Evolutionary conservation across 192 early-diverging fungal genomes (phyloP), one percentile per base, ranked within the genome.

Genomic region (Umbelopsis sp.): DNA sequence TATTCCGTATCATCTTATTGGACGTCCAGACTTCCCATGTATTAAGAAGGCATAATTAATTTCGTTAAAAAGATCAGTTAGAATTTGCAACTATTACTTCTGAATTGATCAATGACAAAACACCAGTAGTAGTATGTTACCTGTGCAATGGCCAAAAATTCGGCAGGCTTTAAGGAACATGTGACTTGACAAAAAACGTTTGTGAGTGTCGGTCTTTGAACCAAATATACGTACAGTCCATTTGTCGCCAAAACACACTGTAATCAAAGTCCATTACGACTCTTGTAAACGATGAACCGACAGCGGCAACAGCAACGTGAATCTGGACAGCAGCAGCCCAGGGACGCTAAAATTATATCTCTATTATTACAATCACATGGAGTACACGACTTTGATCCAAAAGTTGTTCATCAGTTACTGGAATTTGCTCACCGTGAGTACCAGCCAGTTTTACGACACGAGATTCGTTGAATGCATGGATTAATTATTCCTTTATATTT

Each of bases 391-490:
- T 96, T 92, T 77, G 95, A 97, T 69, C 94, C 94, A 7, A 88
- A 91, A 77, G 96, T 97, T 25, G 89, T 96, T 25, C 92, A 94
- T 65, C 95, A 95, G 72, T 75, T 98, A 50, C 84, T 97, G 17
- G 96, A 99, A 82, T 97, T 97, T 80, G 89, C 93, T 47, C 93
- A 98, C 82, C 80, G 94, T 94, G 83, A 49, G 83, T 78, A 6
- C 21, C 11, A 31, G 5, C 12, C 11, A 17, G 7, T 3, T 32
- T 62, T 62, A 14, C 56, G 16, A 70, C 38, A 50, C 21, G 14
- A 14, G 3, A 62, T 34, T 17, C 56, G n/a, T 25, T n/a, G 44
- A 43, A 14, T 69, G 24, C 17, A 10, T 45, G 45, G 32, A 45
- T 41, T 11, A 41, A 1, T 41, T 41, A 6, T 20, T 49, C 16